phyloP scores from a whole-genome alignment of 2,329 filamentous ascomycete genomes.

The Myotisia sp. region DNA sequence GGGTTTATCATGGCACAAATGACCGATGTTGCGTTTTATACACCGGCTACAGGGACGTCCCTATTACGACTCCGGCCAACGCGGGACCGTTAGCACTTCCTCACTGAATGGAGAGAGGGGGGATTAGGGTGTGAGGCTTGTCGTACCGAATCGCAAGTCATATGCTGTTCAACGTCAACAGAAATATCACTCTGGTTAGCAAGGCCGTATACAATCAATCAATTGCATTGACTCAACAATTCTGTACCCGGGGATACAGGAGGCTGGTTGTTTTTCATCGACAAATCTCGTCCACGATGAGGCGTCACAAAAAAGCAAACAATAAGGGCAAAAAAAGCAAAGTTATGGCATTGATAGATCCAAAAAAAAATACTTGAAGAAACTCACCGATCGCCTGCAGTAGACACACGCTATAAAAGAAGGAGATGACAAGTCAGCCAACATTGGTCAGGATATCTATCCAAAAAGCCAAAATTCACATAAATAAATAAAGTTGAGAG shows the following conservation, averaged over 20 bases:
- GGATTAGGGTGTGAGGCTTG: constrained; percentile 10
- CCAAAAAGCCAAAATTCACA: background rate
- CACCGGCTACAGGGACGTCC: constrained; percentile 93
- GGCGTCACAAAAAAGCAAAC: background rate
- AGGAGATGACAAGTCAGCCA: background rate
- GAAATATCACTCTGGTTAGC: constrained; percentile 5
- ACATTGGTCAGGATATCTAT: background rate
- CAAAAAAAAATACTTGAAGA: too few species aligned
- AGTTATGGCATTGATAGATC: too few species aligned
- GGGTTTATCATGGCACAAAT: constrained; percentile 95
- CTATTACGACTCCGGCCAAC: constrained; percentile 30
- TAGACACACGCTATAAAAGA: constrained; percentile 61
- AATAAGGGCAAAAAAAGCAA: constrained; percentile 14
- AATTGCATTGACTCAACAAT: too few species aligned
- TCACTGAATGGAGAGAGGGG: constrained; percentile 7
- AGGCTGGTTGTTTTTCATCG: too few species aligned
- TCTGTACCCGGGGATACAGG: too few species aligned
- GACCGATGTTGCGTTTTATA: constrained; percentile 96
- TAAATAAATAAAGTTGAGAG: background rate
- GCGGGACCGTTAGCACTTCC: constrained; percentile 14
- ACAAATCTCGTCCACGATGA: too few species aligned
- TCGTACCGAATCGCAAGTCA: constrained; percentile 81
- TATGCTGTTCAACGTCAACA: constrained; percentile 51
- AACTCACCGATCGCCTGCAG: constrained; percentile 77
- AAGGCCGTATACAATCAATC: too few species aligned